These are phyloP conservation scores for Aspergillus tanneri DNA, from an alignment of 2,329 filamentous ascomycete species.

Conservation along the genomic window DNA sequence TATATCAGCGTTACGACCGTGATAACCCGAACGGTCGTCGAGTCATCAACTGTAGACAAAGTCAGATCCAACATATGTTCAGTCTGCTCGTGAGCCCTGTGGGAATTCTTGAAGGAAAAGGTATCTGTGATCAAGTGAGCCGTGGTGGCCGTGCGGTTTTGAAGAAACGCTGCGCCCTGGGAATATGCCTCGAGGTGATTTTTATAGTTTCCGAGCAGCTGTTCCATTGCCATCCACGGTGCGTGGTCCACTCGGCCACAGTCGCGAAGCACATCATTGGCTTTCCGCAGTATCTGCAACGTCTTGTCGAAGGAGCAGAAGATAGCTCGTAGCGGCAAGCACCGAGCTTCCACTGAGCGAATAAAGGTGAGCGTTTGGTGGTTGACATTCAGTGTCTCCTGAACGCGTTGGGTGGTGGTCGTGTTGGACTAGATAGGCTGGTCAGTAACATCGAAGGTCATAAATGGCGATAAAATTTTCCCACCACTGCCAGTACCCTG, in stretches of 20 bases:
- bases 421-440: conserved; percentile 14
- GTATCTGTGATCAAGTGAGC: conserved; percentile 24
- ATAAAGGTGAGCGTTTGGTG: conserved; percentile 20
- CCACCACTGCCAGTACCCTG: conserved; percentile 23
- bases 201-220: conserved; percentile 20
- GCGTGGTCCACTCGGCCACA: conserved; percentile 1
- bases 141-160: conserved; percentile 19
- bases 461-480: no score
- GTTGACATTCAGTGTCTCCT: conserved; percentile 18
- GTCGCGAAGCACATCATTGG: conserved; percentile 9
- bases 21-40: conserved; percentile 27
- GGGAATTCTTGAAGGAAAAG: conserved; percentile 22
- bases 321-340: conserved; percentile 22
- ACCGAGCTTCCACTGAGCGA: conserved; percentile 21
- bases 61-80: conserved; percentile 28
- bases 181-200: conserved; percentile 17
- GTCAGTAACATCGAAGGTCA: not conserved
- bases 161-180: conserved; percentile 20
- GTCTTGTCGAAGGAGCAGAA: conserved; percentile 15
- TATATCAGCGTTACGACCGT: conserved; percentile 33
- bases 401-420: conserved; percentile 5
- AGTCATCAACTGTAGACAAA: conserved; percentile 29
- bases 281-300: conserved; percentile 13
- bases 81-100: conserved; percentile 20
- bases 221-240: conserved; percentile 8